Percentiles rank a stretch among this genome's conserved stretches.
Conservation (phyloP, 805 yeast species). For the Kodamaea neixiangensis region DNA sequence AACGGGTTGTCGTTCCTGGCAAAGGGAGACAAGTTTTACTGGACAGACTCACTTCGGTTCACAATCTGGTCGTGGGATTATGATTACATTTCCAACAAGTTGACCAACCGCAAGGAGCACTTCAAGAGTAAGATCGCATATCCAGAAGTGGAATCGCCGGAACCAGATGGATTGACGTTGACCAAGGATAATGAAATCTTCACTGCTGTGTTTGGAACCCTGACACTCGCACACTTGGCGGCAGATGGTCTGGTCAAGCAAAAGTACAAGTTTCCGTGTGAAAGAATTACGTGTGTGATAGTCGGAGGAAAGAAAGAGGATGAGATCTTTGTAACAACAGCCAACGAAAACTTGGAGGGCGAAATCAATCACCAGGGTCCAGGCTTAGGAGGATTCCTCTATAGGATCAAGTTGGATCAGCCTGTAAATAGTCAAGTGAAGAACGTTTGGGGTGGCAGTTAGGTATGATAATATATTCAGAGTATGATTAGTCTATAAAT, state of each 20-base stretch:
- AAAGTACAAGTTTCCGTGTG: slow-evolving; percentile 56
- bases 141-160: slow-evolving; percentile 37
- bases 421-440: slow-evolving; percentile 29
- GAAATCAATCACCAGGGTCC: slow-evolving; percentile 48
- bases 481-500: slow-evolving; percentile 6
- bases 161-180: slow-evolving; percentile 80
- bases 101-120: slow-evolving; percentile 29
- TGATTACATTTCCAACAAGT: slow-evolving; percentile 27
- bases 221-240: slow-evolving; percentile 55
- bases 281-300: slow-evolving; percentile 65
- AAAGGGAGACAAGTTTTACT: slow-evolving; percentile 32
- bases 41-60: slow-evolving; percentile 43
- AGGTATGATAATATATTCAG: no score
- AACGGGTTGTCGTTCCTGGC: slow-evolving; percentile 57
- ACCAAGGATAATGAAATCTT: slow-evolving; percentile 57
- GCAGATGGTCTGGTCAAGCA: slow-evolving; percentile 51
- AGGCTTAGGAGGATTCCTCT: slow-evolving; percentile 65
- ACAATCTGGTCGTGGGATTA: slow-evolving; percentile 42
- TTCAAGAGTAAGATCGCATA: slow-evolving; percentile 19
- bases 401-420: slow-evolving; percentile 42
- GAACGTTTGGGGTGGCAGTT: slow-evolving; percentile 33
- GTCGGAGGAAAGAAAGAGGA: slow-evolving; percentile 58
- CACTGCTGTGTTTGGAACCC: slow-evolving; percentile 67
- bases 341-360: slow-evolving; percentile 35
- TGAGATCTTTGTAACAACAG: slow-evolving; percentile 66